Evolutionary conservation across 306 rosid genomes (phyloP), one percentile per base, ranked within the genome.

Genomic region (Vigna hirtella): DNA sequence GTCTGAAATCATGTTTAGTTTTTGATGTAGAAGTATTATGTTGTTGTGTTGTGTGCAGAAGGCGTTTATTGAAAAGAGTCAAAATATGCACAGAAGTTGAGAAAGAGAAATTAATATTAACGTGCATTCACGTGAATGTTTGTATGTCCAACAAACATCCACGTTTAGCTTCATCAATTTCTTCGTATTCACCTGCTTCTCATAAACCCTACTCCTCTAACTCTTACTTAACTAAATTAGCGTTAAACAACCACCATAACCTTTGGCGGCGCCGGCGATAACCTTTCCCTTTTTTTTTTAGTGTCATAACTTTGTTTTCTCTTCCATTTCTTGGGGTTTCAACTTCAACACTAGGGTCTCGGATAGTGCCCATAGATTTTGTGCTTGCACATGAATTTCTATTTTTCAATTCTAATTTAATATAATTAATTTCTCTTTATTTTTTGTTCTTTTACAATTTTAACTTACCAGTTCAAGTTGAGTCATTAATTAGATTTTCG

Each of bases 41-140:
- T 0, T 42, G 47, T 42, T 42, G 47, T 26, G 42, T 43, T 24
- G 9, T 64, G 66, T 66, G 49, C 7, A 48, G 4, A 55, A 16
- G 36, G 42, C 42, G 45, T 43, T 45, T 66, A 61, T 61, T 73
- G 76, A 62, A 71, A 72, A 32, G 76, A 50, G 83, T 84, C 82
- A 81, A 77, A 77, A 17, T 15, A 49, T 12, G 67, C 30, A 57
- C 18, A 66, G 13, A 20, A 13, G 17, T 7, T 15, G 4, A 74
- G 48, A 59, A 13, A 43, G 28, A 42, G 53, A 7, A 0, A 20
- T 38, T 38, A 50, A 36, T 38, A 67, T 22, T 53, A 61, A 30
- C 73, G 77, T 85, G 78, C 18, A 16, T 67, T 89, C 93, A 87
- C 84, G 86, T 83, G 89, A 73, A 87, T 83, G 79, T 73, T 70